Evolutionary conservation across 2,329 filamentous ascomycete genomes (phyloP).

Genomic region (Pyrenophora seminiperda): DNA sequence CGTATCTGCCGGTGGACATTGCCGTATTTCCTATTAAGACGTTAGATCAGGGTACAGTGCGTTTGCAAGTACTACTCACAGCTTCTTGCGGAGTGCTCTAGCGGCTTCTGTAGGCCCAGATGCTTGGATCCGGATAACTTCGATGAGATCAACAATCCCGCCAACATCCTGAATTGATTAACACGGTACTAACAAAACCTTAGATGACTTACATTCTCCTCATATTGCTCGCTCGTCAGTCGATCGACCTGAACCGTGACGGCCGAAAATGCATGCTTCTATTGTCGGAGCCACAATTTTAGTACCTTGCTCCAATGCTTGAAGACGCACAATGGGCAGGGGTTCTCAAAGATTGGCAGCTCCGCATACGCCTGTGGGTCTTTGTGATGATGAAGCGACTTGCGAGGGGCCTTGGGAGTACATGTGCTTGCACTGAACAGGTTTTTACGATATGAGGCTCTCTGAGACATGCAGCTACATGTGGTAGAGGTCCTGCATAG

Average conservation of each 20-base stretch:
- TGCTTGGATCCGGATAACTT: conserved; percentile 87
- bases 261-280: conserved; percentile 81
- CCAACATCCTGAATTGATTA: conserved; percentile 62
- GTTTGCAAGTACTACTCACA: conserved; percentile 57
- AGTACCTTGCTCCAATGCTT: conserved; percentile 32
- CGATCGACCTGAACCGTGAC: conserved; percentile 92
- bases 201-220: conserved; percentile 66
- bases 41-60: conserved; percentile 17
- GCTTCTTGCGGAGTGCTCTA: conserved; percentile 91
- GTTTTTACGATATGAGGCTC: conserved; percentile 11
- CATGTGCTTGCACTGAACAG: neutral
- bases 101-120: conserved; percentile 88
- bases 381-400: conserved; percentile 35
- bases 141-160: conserved; percentile 91
- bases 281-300: conserved; percentile 31
- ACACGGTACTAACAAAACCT: neutral
- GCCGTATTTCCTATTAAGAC: conserved; percentile 77
- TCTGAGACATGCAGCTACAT: conserved; percentile 8
- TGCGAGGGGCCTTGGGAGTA: conserved; percentile 12
- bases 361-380: conserved; percentile 27
- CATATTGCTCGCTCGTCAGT: conserved; percentile 85
- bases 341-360: conserved; percentile 36
- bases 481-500: conserved; percentile 22
- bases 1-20: conserved; percentile 90
- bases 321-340: conserved; percentile 36